Percentiles rank a stretch among this genome's conserved stretches.
phyloP scores from a whole-genome alignment of 2,329 filamentous ascomycete species.

The Fusarium anguioides region DNA sequence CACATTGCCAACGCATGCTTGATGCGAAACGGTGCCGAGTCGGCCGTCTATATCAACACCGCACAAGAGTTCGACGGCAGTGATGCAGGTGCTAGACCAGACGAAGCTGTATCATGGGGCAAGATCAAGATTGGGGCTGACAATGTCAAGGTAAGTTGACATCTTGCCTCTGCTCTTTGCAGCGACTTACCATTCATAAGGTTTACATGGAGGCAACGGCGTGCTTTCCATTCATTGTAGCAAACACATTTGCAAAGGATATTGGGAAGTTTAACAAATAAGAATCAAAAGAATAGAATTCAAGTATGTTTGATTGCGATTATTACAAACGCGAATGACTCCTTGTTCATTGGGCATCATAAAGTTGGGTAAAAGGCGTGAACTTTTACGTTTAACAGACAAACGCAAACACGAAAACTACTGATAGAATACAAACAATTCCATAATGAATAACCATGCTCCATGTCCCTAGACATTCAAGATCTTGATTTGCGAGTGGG shows the following conservation, averaged over 20 bases:
- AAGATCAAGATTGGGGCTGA: slow-evolving; percentile 94
- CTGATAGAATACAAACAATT: not conserved
- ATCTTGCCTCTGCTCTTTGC: not conserved
- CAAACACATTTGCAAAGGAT: slow-evolving; percentile 73
- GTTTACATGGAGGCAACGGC: slow-evolving; percentile 73
- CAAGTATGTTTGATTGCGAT: not conserved
- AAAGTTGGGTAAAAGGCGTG: not conserved
- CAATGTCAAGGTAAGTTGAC: slow-evolving; percentile 79
- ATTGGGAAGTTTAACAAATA: slow-evolving; percentile 35
- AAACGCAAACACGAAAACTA: not conserved
- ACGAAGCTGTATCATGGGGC: slow-evolving; percentile 98
- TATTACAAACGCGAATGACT: not conserved
- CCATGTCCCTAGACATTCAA: not conserved
- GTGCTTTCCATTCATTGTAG: slow-evolving; percentile 74
- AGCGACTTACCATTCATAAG: slow-evolving; percentile 47
- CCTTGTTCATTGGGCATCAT: not conserved
- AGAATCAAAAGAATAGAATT: slow-evolving; percentile 1
- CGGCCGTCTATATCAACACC: slow-evolving; percentile 97
- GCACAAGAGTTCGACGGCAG: slow-evolving; percentile 97
- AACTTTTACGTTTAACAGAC: not conserved
- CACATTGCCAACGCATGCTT: slow-evolving; percentile 98
- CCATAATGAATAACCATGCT: not conserved
- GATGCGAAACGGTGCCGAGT: slow-evolving; percentile 98
- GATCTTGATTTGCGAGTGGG: not conserved
- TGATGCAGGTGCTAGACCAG: slow-evolving; percentile 92